Evolutionary conservation across 2,329 filamentous ascomycete species (phyloP).

Genomic region (Penicillium sp.): DNA sequence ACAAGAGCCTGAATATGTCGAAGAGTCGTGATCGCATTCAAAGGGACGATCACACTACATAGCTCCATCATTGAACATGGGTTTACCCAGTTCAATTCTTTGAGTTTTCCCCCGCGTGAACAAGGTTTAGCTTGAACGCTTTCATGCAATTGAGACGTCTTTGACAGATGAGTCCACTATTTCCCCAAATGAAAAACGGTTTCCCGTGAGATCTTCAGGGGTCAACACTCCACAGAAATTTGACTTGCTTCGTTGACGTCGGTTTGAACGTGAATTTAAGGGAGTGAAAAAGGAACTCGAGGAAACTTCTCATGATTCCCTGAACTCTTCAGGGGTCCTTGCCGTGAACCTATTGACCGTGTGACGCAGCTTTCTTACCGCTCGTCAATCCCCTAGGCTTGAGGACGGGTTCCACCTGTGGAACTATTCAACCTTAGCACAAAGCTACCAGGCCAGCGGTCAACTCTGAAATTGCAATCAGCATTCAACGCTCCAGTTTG

Average conservation of each 20-base stretch:
- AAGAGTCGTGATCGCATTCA: background rate
- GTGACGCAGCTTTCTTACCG: background rate
- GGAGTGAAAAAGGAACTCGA: background rate
- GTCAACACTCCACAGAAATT: background rate
- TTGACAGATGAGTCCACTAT: background rate
- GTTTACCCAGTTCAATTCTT: background rate
- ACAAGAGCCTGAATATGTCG: too few relatives aligned
- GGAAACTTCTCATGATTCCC: too few relatives aligned
- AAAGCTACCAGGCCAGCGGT: constrained; percentile 1
- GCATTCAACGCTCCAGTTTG: background rate
- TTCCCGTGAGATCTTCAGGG: constrained; percentile 3
- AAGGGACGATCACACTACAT: background rate
- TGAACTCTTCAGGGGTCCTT: background rate
- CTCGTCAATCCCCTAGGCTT: background rate
- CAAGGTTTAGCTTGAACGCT: background rate
- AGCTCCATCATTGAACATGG: background rate
- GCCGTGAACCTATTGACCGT: background rate
- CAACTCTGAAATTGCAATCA: constrained; percentile 5
- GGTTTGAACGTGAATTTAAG: background rate
- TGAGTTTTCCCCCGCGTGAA: background rate
- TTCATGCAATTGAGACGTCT: background rate
- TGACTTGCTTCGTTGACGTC: background rate
- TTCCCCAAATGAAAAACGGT: background rate
- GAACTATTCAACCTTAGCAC: constrained; percentile 14
- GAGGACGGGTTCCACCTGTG: background rate